Evolutionary conservation across 306 rosid genomes (phyloP).

Genomic region (Cucumis hystrix): DNA sequence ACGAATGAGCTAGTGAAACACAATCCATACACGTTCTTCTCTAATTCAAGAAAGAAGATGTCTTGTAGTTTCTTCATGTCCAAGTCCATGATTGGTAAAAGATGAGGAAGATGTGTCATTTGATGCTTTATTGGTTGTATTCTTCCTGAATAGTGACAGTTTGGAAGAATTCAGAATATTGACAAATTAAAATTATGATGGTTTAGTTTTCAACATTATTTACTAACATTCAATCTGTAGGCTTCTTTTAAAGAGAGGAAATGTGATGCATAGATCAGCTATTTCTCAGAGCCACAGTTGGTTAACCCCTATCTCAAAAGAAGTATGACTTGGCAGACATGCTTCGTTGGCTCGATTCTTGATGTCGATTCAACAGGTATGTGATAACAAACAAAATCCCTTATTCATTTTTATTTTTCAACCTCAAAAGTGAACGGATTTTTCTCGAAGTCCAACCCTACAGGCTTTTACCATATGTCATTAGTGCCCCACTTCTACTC

Average conservation of each 20-base stretch:
- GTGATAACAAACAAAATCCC: constrained; percentile 3
- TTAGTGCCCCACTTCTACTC: constrained; percentile 5
- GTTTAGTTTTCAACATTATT: not conserved
- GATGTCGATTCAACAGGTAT: constrained; percentile 11
- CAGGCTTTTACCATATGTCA: not conserved
- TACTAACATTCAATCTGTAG: not conserved
- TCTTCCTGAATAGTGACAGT: not conserved
- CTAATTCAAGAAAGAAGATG: not conserved
- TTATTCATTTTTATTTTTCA: not conserved
- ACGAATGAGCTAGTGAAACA: not conserved
- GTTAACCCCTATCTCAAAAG: constrained; percentile 1
- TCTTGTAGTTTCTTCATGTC: constrained; percentile 1
- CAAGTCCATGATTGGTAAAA: constrained; percentile 1
- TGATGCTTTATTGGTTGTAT: not conserved
- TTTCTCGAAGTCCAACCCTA: not conserved
- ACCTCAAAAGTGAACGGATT: not conserved
- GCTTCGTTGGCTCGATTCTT: constrained; percentile 22
- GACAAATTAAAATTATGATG: not conserved
- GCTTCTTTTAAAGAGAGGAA: not conserved
- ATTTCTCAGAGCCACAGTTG: not conserved
- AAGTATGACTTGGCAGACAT: constrained; percentile 33
- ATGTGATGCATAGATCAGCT: not conserved
- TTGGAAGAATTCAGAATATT: not conserved
- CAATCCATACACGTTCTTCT: constrained; percentile 3
- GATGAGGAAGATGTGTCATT: not conserved